Evolutionary conservation across 805 yeast genomes (phyloP).

Genomic region (Blastobotrys terrestris): DNA sequence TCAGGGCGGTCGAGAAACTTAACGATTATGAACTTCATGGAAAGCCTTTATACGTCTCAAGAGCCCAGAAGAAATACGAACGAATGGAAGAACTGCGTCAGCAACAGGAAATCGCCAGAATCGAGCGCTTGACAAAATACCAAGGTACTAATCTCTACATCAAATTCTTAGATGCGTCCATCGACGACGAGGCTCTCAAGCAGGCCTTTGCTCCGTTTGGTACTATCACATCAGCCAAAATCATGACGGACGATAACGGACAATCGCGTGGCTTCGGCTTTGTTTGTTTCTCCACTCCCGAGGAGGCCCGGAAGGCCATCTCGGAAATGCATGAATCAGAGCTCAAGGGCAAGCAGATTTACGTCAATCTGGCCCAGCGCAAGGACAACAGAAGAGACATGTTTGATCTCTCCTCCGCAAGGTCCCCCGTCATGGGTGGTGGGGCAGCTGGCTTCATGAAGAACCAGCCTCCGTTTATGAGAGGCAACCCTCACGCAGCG

Average conservation of each 20-base stretch:
- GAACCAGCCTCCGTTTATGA: constrained; percentile 19
- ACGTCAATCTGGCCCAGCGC: constrained; percentile 74
- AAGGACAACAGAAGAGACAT: constrained; percentile 31
- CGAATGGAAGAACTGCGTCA: constrained; percentile 19
- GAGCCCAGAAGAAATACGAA: constrained; percentile 42
- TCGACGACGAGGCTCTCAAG: constrained; percentile 48
- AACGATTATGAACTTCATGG: constrained; percentile 39
- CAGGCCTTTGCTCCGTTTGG: constrained; percentile 44
- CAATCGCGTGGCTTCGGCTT: constrained; percentile 76
- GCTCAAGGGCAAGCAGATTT: constrained; percentile 44
- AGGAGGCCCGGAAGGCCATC: constrained; percentile 64
- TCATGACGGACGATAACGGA: constrained; percentile 44
- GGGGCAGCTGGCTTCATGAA: constrained; percentile 29
- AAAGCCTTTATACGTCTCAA: constrained; percentile 33
- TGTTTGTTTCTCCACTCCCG: constrained; percentile 62
- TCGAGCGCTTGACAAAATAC: constrained; percentile 32
- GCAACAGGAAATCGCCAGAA: constrained; percentile 10
- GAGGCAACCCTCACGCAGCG: constrained; percentile 6
- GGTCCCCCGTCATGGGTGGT: constrained; percentile 67
- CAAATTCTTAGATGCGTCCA: constrained; percentile 50
- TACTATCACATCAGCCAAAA: constrained; percentile 46
- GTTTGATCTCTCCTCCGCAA: constrained; percentile 15
- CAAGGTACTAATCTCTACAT: constrained; percentile 74
- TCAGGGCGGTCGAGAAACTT: constrained; percentile 44
- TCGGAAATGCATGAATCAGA: constrained; percentile 54